Percentiles rank a stretch among this genome's conserved stretches.
phyloP scores from a whole-genome alignment of 2,329 filamentous ascomycete genomes.

The Paraconiothyrium sp. region DNA sequence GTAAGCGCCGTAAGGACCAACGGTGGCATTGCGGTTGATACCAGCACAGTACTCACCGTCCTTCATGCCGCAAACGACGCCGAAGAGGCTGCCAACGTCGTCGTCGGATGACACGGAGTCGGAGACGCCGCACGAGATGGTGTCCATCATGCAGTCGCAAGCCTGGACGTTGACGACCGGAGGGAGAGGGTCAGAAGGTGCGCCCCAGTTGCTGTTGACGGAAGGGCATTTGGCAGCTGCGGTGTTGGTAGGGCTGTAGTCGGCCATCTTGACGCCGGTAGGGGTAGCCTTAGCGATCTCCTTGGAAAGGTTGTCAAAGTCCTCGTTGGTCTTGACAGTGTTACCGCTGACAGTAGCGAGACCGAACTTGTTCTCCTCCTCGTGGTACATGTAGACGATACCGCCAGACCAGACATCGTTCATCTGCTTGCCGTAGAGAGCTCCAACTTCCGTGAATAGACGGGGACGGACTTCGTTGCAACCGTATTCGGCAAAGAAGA shows the following conservation, averaged over 20 bases:
- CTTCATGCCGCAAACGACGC: conserved; percentile 71
- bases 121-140: conserved; percentile 74
- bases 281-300: conserved; percentile 73
- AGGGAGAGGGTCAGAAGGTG: conserved; percentile 73
- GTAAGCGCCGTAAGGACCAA: conserved; percentile 78
- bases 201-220: conserved; percentile 72
- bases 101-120: conserved; percentile 61
- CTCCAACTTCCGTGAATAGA: conserved; percentile 83
- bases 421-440: conserved; percentile 85
- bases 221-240: conserved; percentile 75
- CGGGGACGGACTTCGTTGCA: conserved; percentile 82
- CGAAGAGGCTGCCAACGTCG: conserved; percentile 75
- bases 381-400: conserved; percentile 99
- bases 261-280: conserved; percentile 68
- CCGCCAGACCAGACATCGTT: conserved; percentile 88
- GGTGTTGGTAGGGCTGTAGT: conserved; percentile 80
- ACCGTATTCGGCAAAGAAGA: conserved; percentile 99
- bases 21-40: conserved; percentile 72
- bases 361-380: conserved; percentile 90
- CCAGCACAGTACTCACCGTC: conserved; percentile 68
- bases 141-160: conserved; percentile 85
- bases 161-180: conserved; percentile 80
- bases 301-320: conserved; percentile 70
- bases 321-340: conserved; percentile 69
- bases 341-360: conserved; percentile 71